These are phyloP conservation scores for Aureobasidium namibiae DNA, from an alignment of 2,329 filamentous ascomycete species.

Conservation along the genomic window DNA sequence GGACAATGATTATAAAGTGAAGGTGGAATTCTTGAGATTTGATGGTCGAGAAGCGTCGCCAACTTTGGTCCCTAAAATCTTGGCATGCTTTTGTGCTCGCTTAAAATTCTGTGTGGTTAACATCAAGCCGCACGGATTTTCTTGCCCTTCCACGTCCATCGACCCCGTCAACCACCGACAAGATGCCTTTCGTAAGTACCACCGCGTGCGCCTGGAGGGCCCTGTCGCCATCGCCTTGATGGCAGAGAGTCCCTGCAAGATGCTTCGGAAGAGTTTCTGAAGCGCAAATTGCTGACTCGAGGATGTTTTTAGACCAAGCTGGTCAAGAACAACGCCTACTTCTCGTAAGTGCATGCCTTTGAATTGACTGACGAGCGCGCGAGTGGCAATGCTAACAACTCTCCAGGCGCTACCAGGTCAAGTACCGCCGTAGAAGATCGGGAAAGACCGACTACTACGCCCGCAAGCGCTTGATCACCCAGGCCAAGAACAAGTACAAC, in stretches of 20 bases:
- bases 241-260: conserved; percentile 79
- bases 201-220: conserved; percentile 13
- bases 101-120: conserved; percentile 4
- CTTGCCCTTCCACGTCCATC: conserved; percentile 1
- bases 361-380: background rate
- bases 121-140: background rate
- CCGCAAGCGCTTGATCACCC: conserved; percentile 97
- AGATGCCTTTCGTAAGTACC: conserved; percentile 42
- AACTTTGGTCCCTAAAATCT: background rate
- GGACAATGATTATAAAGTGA: too few relatives aligned
- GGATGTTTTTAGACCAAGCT: conserved; percentile 71
- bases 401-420: conserved; percentile 88
- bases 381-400: conserved; percentile 10
- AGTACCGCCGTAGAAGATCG: conserved; percentile 93
- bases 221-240: conserved; percentile 1
- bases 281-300: conserved; percentile 99
- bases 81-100: conserved; percentile 1
- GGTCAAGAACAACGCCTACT: conserved; percentile 98
- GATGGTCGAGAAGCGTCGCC: background rate
- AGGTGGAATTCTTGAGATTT: too few relatives aligned
- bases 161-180: conserved; percentile 20
- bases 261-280: conserved; percentile 90
- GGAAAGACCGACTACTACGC: conserved; percentile 99
- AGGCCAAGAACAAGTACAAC: conserved; percentile 99
- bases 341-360: conserved; percentile 61